Percentiles rank a stretch among this genome's conserved stretches.
Conservation (phyloP, 2,329 filamentous ascomycete genomes). For the Ophiostoma montium region DNA sequence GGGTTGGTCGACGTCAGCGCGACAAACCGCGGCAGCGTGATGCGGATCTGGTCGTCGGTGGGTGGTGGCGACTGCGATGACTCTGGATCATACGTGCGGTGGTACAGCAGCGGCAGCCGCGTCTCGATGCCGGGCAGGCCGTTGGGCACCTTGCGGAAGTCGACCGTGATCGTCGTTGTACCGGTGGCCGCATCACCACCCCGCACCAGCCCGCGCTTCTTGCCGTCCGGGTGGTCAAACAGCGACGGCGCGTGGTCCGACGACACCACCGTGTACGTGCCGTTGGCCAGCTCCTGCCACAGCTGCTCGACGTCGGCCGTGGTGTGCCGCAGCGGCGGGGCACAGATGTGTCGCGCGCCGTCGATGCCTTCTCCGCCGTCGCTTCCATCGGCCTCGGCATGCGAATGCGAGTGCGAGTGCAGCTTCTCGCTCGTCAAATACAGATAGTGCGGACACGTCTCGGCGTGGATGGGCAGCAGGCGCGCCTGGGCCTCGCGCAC, state of each 20-base stretch:
- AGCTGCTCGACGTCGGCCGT: slow-evolving; percentile 33
- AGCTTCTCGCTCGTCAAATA: slow-evolving; percentile 32
- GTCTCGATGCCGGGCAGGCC: slow-evolving; percentile 45
- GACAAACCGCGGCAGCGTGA: slow-evolving; percentile 26
- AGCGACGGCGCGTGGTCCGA: slow-evolving; percentile 34
- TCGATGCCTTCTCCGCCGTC: slow-evolving; percentile 29
- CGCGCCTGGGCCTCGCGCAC: slow-evolving; percentile 35
- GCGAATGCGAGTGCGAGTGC: slow-evolving; percentile 12
- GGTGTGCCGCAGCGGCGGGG: slow-evolving; percentile 33
- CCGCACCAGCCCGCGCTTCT: slow-evolving; percentile 15
- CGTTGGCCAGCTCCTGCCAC: slow-evolving; percentile 35
- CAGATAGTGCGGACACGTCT: slow-evolving; percentile 45
- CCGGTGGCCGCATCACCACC: slow-evolving; percentile 14
- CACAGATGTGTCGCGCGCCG: slow-evolving; percentile 40
- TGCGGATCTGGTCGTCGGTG: slow-evolving; percentile 20
- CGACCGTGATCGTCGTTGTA: slow-evolving; percentile 17
- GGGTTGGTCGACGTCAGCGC: slow-evolving; percentile 39
- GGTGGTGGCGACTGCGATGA: slow-evolving; percentile 20
- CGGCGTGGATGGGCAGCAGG: slow-evolving; percentile 37
- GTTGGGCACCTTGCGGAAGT: slow-evolving; percentile 44
- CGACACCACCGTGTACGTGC: slow-evolving; percentile 39
- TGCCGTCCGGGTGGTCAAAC: slow-evolving; percentile 29
- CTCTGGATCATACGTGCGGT: background rate
- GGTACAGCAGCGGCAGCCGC: slow-evolving; percentile 32
- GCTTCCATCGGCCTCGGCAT: slow-evolving; percentile 21